phyloP scores from a whole-genome alignment of 2,329 filamentous ascomycete species.

The Nothophoma quercina region DNA sequence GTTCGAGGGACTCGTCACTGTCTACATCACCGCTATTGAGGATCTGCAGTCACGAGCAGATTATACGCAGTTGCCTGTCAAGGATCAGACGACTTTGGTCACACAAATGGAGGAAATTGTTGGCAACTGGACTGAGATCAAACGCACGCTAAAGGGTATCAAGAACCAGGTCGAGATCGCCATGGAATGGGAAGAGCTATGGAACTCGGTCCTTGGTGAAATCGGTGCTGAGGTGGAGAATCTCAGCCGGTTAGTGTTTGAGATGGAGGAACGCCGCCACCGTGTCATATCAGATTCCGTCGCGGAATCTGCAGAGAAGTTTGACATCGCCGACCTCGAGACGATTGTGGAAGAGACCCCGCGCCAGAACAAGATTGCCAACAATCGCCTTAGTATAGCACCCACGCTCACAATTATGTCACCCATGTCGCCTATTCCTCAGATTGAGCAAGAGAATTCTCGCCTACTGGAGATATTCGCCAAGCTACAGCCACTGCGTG shows the following conservation, averaged over 20 bases:
- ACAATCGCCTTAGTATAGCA: conserved; percentile 73
- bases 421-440: conserved; percentile 64
- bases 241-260: conserved; percentile 82
- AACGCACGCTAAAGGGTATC: conserved; percentile 76
- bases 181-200: conserved; percentile 99
- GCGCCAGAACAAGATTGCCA: conserved; percentile 60
- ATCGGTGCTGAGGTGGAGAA: conserved; percentile 89
- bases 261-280: conserved; percentile 96
- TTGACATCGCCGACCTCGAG: conserved; percentile 88
- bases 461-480: conserved; percentile 90
- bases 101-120: conserved; percentile 89
- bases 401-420: conserved; percentile 65
- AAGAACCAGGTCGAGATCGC: conserved; percentile 94
- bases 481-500: conserved; percentile 90
- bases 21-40: conserved; percentile 94
- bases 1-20: conserved; percentile 88
- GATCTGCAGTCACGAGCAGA: conserved; percentile 82
- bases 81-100: conserved; percentile 78
- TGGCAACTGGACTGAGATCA: conserved; percentile 83
- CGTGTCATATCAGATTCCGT: conserved; percentile 68
- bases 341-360: conserved; percentile 92
- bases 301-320: conserved; percentile 68
- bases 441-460: conserved; percentile 78
- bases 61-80: conserved; percentile 72
- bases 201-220: conserved; percentile 91